A percentile compares a stretch with the other conserved stretches of the same genome.
phyloP scores from a whole-genome alignment of 2,329 filamentous ascomycete species.

The Massarina eburnea region DNA sequence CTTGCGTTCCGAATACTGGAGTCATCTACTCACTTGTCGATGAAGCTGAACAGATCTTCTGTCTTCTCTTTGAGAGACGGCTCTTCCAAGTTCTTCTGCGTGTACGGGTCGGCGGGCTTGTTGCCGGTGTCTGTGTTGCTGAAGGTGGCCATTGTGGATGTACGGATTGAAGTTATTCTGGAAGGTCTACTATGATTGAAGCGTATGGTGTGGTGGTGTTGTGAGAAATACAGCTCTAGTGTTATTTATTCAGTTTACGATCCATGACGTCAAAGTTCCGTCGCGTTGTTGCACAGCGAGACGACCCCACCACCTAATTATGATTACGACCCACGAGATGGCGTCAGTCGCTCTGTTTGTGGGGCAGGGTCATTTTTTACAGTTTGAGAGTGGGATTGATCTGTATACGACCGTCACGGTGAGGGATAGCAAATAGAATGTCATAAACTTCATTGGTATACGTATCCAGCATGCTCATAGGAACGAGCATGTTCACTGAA shows the following conservation, averaged over 20 bases:
- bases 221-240: neutral
- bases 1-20: no score
- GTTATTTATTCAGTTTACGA: neutral
- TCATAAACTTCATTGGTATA: no score
- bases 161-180: neutral
- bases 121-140: slow-evolving; percentile 44
- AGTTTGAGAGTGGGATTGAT: no score
- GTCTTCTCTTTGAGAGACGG: slow-evolving; percentile 72
- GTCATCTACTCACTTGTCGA: no score
- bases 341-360: no score
- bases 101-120: slow-evolving; percentile 73
- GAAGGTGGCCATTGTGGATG: slow-evolving; percentile 36
- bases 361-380: no score
- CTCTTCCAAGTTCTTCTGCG: slow-evolving; percentile 73
- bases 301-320: slow-evolving; percentile 2
- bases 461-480: no score
- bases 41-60: slow-evolving; percentile 70
- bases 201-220: neutral
- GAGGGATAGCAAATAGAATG: no score
- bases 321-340: no score
- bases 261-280: slow-evolving; percentile 17
- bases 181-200: neutral
- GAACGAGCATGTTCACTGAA: no score
- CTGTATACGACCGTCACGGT: no score
- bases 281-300: slow-evolving; percentile 2